Percentiles rank a stretch among this genome's conserved stretches.
phyloP scores from a whole-genome alignment of 345 rosid species.

The Eucalyptus sideroxylon region DNA sequence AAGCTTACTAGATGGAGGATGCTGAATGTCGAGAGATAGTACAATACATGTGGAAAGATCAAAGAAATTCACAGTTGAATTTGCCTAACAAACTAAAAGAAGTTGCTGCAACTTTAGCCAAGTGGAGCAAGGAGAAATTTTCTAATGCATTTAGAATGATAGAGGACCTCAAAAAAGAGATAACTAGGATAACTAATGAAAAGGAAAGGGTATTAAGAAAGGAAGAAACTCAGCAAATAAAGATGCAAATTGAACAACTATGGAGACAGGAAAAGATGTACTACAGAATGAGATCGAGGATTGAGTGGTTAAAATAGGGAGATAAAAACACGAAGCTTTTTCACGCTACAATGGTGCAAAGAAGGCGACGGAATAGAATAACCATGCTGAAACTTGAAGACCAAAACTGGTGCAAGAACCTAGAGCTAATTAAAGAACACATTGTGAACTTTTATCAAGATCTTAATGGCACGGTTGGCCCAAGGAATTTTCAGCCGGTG shows the following conservation, averaged over 20 bases:
- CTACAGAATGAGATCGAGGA: not conserved
- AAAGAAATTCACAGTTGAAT: not conserved
- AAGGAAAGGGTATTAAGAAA: not conserved
- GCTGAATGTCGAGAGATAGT: not conserved
- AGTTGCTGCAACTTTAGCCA: not conserved
- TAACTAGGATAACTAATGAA: not conserved
- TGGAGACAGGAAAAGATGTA: not conserved
- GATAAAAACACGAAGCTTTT: too few relatives aligned
- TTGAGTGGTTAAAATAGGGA: not conserved
- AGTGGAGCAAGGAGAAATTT: too few relatives aligned
- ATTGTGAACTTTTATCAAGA: too few relatives aligned
- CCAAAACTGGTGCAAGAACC: not conserved
- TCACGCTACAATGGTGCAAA: too few relatives aligned
- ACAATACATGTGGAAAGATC: too few relatives aligned
- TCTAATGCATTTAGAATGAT: not conserved
- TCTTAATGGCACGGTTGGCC: not conserved
- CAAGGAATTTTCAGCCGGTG: too few relatives aligned
- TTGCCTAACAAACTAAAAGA: too few relatives aligned
- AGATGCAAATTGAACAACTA: not conserved
- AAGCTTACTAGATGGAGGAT: not conserved
- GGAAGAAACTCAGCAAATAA: too few relatives aligned
- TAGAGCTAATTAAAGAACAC: too few relatives aligned
- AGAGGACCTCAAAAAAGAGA: not conserved
- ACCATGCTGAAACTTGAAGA: not conserved
- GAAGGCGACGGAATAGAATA: not conserved